Evolutionary conservation across 2,329 filamentous ascomycete species (phyloP).

Genomic region (Aspergillus ruber): DNA sequence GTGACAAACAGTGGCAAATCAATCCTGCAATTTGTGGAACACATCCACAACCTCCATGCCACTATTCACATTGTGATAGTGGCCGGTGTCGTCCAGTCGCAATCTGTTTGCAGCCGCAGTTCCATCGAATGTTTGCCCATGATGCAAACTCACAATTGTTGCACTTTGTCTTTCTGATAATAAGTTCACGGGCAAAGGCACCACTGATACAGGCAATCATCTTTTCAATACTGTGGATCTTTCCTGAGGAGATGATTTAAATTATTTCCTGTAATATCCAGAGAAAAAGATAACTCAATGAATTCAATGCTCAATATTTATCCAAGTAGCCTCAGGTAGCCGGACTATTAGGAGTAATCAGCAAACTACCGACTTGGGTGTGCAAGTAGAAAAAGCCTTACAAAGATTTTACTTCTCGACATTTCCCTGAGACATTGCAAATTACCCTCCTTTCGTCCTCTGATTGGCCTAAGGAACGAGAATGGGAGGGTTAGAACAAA

Average conservation of each 20-base stretch:
- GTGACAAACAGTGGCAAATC: constrained; percentile 55
- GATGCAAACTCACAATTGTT: constrained; percentile 36
- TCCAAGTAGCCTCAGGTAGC: too few species aligned
- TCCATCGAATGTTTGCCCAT: constrained; percentile 5
- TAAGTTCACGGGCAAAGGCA: constrained; percentile 47
- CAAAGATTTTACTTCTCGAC: too few species aligned
- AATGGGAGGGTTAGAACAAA: too few species aligned
- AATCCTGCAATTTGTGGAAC: constrained; percentile 43
- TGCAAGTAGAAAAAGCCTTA: too few species aligned
- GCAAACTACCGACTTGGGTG: too few species aligned
- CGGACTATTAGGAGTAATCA: too few species aligned
- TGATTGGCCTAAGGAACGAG: too few species aligned
- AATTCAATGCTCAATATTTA: too few species aligned
- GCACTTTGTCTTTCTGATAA: constrained; percentile 52
- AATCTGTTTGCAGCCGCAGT: constrained; percentile 18
- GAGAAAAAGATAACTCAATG: too few species aligned
- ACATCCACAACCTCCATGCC: constrained; percentile 37
- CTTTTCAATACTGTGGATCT: constrained; percentile 54
- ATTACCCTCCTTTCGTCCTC: too few species aligned
- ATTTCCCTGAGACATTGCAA: too few species aligned
- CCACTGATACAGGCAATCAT: constrained; percentile 54
- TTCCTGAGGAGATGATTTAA: not conserved
- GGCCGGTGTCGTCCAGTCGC: constrained; percentile 49
- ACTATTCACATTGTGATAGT: constrained; percentile 48
- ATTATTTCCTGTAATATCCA: not conserved